phyloP scores from a whole-genome alignment of 2,329 filamentous ascomycete genomes.

The Botryotinia globosa region DNA sequence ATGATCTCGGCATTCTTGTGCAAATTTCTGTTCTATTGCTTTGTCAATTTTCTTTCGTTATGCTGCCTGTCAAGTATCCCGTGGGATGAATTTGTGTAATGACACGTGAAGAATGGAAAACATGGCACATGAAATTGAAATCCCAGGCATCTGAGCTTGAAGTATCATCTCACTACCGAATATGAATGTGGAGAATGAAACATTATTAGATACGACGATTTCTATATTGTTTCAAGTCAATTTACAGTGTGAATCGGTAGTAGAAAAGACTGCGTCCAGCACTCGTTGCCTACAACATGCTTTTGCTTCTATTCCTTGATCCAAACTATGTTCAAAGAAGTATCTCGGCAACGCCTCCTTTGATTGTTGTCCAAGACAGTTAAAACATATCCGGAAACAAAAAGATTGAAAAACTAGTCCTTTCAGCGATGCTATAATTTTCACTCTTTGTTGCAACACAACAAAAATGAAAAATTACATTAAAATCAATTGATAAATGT shows the following conservation, averaged over 20 bases:
- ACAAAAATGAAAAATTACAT: not conserved
- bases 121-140: not conserved
- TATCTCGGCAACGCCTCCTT: not conserved
- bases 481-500: not conserved
- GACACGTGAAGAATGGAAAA: not conserved
- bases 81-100: not conserved
- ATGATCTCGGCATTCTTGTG: not conserved
- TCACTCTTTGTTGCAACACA: not conserved
- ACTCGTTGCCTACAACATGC: not conserved
- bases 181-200: not conserved
- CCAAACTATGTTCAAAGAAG: not conserved
- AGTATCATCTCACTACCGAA: not conserved
- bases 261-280: not conserved
- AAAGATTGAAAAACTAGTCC: not conserved
- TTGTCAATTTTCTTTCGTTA: not conserved
- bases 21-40: not conserved
- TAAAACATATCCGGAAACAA: not conserved
- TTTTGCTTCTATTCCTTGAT: no score
- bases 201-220: not conserved
- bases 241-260: fast-evolving
- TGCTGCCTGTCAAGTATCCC: no score
- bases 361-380: not conserved
- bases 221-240: not conserved
- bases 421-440: not conserved
- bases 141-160: not conserved